Conservation (phyloP, 2,329 filamentous ascomycete species). For the Colletotrichum ledebouriae region DNA sequence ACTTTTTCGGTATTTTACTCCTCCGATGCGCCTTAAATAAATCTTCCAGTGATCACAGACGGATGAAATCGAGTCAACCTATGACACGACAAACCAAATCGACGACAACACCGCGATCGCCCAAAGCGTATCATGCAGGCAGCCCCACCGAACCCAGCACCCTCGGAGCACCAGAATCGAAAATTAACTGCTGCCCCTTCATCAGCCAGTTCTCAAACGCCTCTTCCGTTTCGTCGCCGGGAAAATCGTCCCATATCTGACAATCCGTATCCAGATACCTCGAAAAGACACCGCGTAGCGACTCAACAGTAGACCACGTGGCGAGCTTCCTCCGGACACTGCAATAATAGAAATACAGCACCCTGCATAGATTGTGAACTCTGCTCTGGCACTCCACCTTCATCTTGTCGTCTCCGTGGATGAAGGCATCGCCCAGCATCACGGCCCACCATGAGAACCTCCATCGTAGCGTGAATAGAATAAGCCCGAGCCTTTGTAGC, state of each 20-base stretch:
- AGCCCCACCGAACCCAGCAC: constrained; percentile 15
- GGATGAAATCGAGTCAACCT: too few species aligned
- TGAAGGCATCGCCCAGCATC: constrained; percentile 49
- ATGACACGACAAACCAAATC: too few species aligned
- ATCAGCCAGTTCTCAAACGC: constrained; percentile 58
- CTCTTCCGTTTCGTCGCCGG: constrained; percentile 51
- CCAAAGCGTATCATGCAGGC: not conserved
- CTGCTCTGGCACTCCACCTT: constrained; percentile 53
- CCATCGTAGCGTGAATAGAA: constrained; percentile 57
- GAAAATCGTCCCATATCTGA: constrained; percentile 58
- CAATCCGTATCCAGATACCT: constrained; percentile 56
- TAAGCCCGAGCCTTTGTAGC: constrained; percentile 30
- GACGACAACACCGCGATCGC: too few species aligned
- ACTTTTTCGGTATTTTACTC: too few species aligned
- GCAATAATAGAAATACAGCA: constrained; percentile 61
- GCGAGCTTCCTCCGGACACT: constrained; percentile 56
- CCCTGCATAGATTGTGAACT: constrained; percentile 57
- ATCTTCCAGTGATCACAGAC: too few species aligned
- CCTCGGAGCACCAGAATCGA: constrained; percentile 53
- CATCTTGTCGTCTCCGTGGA: constrained; percentile 49
- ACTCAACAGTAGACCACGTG: constrained; percentile 52
- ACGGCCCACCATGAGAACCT: constrained; percentile 59
- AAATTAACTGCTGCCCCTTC: constrained; percentile 54
- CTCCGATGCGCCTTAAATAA: too few species aligned
- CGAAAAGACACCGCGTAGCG: constrained; percentile 55